Evolutionary conservation across 805 yeast genomes (phyloP).

Genomic region (Candida khao-thaluensis): DNA sequence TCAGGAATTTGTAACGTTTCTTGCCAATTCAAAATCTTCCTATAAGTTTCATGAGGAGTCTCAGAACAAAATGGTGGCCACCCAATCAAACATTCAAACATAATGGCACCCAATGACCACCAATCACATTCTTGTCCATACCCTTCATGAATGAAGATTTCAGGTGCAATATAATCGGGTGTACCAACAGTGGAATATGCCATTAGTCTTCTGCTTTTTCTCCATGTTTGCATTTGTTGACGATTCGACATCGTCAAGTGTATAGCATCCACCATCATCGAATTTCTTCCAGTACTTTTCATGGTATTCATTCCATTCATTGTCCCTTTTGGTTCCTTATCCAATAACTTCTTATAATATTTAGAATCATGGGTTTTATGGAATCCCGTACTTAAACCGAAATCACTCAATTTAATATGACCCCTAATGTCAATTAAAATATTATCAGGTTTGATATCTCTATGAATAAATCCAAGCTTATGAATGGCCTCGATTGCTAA

Average conservation of each 20-base stretch:
- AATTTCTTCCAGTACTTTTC: conserved; percentile 53
- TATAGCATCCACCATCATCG: conserved; percentile 90
- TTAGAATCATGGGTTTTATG: conserved; percentile 90
- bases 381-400: conserved; percentile 86
- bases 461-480: conserved; percentile 88
- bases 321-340: conserved; percentile 42
- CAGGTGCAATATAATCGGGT: conserved; percentile 95
- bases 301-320: conserved; percentile 18
- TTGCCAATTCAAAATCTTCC: conserved; percentile 88
- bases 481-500: conserved; percentile 93
- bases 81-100: conserved; percentile 94
- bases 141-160: conserved; percentile 87
- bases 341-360: conserved; percentile 79
- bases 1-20: conserved; percentile 87
- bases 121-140: conserved; percentile 97
- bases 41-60: conserved; percentile 90
- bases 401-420: conserved; percentile 68
- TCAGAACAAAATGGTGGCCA: conserved; percentile 98
- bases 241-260: conserved; percentile 93
- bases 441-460: conserved; percentile 98
- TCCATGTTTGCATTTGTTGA: conserved; percentile 95
- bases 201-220: conserved; percentile 87
- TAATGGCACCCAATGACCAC: conserved; percentile 97
- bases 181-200: conserved; percentile 97
- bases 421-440: conserved; percentile 80